These are phyloP conservation scores for Dacryopinax spathularia DNA, from an alignment of 768 basidiomycete genomes.

Conservation along the genomic window DNA sequence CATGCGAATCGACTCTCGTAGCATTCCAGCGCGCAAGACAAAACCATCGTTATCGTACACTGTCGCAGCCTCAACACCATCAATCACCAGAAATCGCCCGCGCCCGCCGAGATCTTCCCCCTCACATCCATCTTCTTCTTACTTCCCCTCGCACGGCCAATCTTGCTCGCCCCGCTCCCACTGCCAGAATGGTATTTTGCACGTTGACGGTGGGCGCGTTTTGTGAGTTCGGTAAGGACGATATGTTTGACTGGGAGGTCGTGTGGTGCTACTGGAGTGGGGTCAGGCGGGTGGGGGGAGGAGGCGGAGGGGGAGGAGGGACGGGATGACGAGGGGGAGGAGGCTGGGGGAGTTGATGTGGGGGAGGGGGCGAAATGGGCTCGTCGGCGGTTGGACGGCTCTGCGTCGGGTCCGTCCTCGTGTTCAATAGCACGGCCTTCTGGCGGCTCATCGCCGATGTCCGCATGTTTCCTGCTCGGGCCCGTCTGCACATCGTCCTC, in stretches of 20 bases:
- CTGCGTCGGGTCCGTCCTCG: conserved; percentile 1
- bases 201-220: conserved; percentile 45
- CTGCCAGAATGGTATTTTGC: conserved; percentile 54
- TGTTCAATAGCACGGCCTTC: conserved; percentile 9
- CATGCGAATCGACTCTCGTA: too few species aligned
- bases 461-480: conserved; percentile 14
- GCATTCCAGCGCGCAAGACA: too few species aligned
- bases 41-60: neutral
- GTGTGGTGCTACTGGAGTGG: conserved; percentile 26
- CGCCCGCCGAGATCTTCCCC: conserved; percentile 33
- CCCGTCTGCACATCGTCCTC: conserved; percentile 7
- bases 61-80: neutral
- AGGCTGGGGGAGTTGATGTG: conserved; percentile 30
- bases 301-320: conserved; percentile 31
- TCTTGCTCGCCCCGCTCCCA: conserved; percentile 46
- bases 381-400: neutral
- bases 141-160: conserved; percentile 55
- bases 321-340: conserved; percentile 36
- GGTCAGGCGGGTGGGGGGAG: conserved; percentile 31
- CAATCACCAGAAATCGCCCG: neutral
- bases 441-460: conserved; percentile 7
- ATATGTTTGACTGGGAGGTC: conserved; percentile 33
- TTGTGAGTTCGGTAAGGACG: conserved; percentile 48
- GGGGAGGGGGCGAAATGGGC: conserved; percentile 5
- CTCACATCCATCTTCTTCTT: conserved; percentile 69